A percentile compares a stretch with the other conserved stretches of the same genome.
Evolutionary conservation across 495 filamentous ascomycete genomes (phyloP).

Genomic region (Usnea hakonensis): DNA sequence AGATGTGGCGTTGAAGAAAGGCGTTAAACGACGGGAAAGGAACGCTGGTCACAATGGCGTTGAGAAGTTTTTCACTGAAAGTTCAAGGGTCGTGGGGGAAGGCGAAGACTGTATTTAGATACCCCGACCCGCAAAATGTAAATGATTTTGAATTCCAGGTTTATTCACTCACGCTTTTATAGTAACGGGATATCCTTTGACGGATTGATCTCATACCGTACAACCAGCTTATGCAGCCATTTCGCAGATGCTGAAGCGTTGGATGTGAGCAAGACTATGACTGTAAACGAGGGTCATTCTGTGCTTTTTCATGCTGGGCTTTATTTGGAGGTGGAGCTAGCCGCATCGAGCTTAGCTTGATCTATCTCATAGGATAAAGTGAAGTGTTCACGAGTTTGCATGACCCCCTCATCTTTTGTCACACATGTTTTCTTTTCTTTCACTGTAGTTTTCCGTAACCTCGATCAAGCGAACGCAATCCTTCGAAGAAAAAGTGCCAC

Average conservation of each 20-base stretch:
- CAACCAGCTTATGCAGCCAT: neutral
- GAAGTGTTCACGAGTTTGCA: too few relatives aligned
- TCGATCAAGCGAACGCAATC: too few relatives aligned
- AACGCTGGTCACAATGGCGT: neutral
- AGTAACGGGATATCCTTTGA: neutral
- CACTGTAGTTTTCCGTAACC: too few relatives aligned
- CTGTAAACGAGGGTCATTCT: neutral
- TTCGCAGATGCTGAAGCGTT: neutral
- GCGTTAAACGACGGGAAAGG: constrained; percentile 2
- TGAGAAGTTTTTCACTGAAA: neutral
- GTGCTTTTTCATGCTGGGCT: too few relatives aligned
- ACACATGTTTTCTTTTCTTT: too few relatives aligned
- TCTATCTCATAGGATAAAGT: too few relatives aligned
- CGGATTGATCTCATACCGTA: neutral
- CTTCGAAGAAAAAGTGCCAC: too few relatives aligned
- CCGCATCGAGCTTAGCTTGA: too few relatives aligned
- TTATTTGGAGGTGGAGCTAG: too few relatives aligned
- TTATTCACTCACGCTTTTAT: neutral
- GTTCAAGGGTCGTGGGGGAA: constrained; percentile 6
- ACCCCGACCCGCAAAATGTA: constrained; percentile 15
- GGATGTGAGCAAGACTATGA: neutral
- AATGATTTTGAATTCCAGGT: neutral
- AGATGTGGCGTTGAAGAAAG: neutral
- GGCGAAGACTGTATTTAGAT: constrained; percentile 17
- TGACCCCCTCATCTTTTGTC: too few relatives aligned